Conservation (phyloP, 768 basidiomycete species). For the Lactifluus piperatus region DNA sequence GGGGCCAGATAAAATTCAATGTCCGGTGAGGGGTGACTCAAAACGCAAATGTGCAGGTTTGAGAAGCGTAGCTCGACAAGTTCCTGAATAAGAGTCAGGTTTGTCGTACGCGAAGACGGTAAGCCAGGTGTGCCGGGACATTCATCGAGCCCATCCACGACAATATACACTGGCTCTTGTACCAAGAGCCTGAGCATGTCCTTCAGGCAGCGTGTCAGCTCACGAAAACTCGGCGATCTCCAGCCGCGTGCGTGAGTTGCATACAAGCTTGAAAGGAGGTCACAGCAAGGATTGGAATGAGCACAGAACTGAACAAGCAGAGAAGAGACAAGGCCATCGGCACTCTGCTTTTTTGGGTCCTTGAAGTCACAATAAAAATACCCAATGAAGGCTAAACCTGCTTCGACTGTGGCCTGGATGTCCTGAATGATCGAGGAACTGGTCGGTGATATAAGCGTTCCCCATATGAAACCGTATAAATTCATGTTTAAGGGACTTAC, state of each 20-base stretch:
- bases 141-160: slow-evolving; percentile 8
- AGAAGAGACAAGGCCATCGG: slow-evolving; percentile 2
- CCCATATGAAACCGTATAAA: neutral
- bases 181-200: neutral
- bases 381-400: neutral
- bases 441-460: neutral
- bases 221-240: neutral
- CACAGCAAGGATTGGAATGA: slow-evolving; percentile 1
- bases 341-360: neutral
- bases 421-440: slow-evolving; percentile 8
- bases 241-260: neutral
- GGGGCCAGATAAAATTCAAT: neutral
- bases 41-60: slow-evolving; percentile 4
- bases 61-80: neutral
- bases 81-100: neutral
- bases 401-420: slow-evolving; percentile 2
- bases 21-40: neutral
- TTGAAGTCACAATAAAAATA: slow-evolving; percentile 10
- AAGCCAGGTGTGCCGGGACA: slow-evolving; percentile 2
- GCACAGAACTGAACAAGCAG: neutral
- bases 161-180: slow-evolving; percentile 2
- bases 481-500: neutral
- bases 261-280: neutral
- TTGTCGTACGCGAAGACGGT: neutral
- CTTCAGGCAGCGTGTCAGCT: neutral